Conservation (phyloP, 352 stramenopile species). For the Phytopythium delawarense region DNA sequence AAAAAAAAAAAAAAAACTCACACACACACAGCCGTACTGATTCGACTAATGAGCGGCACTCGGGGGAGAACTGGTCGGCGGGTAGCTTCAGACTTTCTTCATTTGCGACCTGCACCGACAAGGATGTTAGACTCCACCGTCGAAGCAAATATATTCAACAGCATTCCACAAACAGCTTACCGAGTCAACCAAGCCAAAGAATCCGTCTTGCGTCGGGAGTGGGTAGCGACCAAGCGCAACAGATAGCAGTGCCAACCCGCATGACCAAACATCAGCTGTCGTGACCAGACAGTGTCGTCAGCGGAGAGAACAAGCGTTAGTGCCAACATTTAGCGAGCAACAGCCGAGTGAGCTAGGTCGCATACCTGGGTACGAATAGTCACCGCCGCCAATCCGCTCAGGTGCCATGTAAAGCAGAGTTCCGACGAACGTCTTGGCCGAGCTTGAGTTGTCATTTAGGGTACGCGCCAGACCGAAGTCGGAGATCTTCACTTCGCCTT, state of each 20-base stretch:
- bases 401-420: conserved; percentile 94
- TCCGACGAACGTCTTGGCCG: conserved; percentile 91
- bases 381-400: conserved; percentile 88
- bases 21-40: conserved; percentile 36
- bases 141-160: neutral
- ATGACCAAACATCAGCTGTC: conserved; percentile 81
- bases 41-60: conserved; percentile 69
- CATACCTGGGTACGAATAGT: conserved; percentile 86
- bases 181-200: conserved; percentile 86
- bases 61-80: conserved; percentile 51
- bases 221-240: conserved; percentile 82
- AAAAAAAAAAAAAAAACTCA: no score
- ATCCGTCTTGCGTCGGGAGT: conserved; percentile 81
- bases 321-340: neutral
- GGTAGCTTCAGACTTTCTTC: conserved; percentile 70
- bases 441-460: conserved; percentile 64
- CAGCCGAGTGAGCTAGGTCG: neutral
- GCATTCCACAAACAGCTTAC: conserved; percentile 20
- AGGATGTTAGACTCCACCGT: neutral
- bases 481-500: conserved; percentile 87
- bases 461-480: conserved; percentile 84
- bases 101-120: conserved; percentile 59
- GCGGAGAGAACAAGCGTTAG: neutral
- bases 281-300: neutral
- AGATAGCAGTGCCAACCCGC: conserved; percentile 71